A percentile compares a stretch with the other conserved stretches of the same genome.
Conservation (phyloP, 139 green algal species). For the Volvox reticuliferus region DNA sequence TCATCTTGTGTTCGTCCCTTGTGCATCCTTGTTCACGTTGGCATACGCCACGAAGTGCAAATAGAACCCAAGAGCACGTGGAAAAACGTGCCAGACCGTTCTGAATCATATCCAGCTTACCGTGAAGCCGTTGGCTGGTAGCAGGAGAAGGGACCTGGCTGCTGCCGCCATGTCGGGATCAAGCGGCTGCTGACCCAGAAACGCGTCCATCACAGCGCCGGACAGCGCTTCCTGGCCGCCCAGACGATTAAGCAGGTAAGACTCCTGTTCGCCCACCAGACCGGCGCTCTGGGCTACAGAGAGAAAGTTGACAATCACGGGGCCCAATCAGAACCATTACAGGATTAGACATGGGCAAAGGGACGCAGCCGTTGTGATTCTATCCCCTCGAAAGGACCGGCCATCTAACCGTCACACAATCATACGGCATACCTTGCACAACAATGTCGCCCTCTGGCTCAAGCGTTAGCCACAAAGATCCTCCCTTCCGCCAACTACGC, state of each 20-base stretch:
- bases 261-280: constrained; percentile 14
- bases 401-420: background rate
- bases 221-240: constrained; percentile 36
- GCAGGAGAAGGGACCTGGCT: background rate
- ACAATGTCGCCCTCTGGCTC: constrained; percentile 28
- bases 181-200: constrained; percentile 26
- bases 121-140: constrained; percentile 27
- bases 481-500: constrained; percentile 3
- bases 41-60: no score
- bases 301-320: background rate
- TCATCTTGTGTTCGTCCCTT: no score
- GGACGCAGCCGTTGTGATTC: background rate
- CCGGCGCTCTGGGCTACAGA: constrained; percentile 15
- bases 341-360: background rate
- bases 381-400: background rate
- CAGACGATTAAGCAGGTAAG: constrained; percentile 1
- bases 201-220: constrained; percentile 23
- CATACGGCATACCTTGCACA: constrained; percentile 30
- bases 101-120: background rate
- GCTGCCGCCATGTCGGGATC: constrained; percentile 17
- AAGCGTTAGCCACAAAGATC: constrained; percentile 34
- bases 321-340: background rate
- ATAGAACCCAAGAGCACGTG: no score
- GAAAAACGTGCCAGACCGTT: no score
- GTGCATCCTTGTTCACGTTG: no score